Base-by-base conservation (phyloP, 2,329 filamentous ascomycete species). In the Drechslerella dactyloides region DNA sequence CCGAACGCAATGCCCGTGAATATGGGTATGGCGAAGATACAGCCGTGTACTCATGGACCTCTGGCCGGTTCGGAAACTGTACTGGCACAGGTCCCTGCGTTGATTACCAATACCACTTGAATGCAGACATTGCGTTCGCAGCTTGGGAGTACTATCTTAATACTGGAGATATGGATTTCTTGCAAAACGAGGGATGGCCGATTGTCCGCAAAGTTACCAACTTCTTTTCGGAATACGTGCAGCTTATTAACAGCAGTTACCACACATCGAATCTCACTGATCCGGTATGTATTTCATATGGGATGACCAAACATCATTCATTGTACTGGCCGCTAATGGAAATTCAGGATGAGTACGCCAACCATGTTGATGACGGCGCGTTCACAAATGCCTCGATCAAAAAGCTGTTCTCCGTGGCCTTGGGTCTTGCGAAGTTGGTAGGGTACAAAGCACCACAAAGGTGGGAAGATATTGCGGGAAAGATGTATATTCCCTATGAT, bases 211-310 rank as follows among this genome's bases (percentile, higher is more conserved):
- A 74, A 15, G 62, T 77, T 42, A 72, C 76, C 13, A 74, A 77
- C 23, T 75, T 77, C 64, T 75, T 77, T 46, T 78, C 78, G 30
- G 76, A 78, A 48, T 80, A 77, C 2, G 77, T 78, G 2, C 78
- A 77, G 75, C 78, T 79, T 40, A 73, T 78, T n/a, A 74, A 78
- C 57, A 80, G 78, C 1, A 81, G 88, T 8, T 85, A 86, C 68
- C 87, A 88, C 0, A 83, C 91, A 27, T 86, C 84, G 80, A 89
- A 91, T 74, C 87, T 89, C 79, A 91, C 89, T 0, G 89, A 91
- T 78, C 89, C 89, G 1, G 85, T 86, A 79, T 76, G 81, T 79
- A 2, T 11, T n/a, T 1, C 10, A 23, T 11, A 8, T 55, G 21
- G 15, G 11, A 19, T 48, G n/a, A 7, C 1, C 13, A 40, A 4